Evolutionary conservation across 208 protist species (phyloP).

Genomic region (Tetramitus jugosus): DNA sequence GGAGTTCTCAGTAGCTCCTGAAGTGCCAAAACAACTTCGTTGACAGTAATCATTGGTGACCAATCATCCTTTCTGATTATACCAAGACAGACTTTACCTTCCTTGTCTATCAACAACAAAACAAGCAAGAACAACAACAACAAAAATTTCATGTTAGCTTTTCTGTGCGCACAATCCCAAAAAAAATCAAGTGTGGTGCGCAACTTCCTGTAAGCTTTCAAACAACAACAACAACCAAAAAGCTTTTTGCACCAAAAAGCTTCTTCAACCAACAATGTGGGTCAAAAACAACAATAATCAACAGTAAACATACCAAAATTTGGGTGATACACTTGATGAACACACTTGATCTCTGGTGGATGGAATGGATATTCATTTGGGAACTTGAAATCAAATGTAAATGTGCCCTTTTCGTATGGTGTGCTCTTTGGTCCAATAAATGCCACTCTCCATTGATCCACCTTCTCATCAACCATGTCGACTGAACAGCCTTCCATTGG

Average conservation of each 20-base stretch:
- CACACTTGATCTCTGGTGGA: not conserved
- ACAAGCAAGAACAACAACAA: too few species aligned
- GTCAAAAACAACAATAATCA: too few species aligned
- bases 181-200: too few species aligned
- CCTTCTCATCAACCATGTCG: not conserved
- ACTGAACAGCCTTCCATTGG: not conserved
- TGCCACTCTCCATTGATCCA: not conserved
- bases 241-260: too few species aligned
- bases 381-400: not conserved
- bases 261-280: too few species aligned
- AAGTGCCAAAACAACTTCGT: not conserved
- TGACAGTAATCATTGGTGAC: not conserved
- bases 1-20: not conserved
- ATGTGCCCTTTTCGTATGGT: conserved; percentile 15
- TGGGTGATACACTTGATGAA: not conserved
- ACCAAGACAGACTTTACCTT: conserved; percentile 7
- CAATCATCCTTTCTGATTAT: conserved; percentile 14
- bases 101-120: too few species aligned
- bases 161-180: too few species aligned
- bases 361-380: conserved; percentile 18
- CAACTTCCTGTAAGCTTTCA: too few species aligned
- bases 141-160: too few species aligned
- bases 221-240: too few species aligned
- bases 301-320: too few species aligned
- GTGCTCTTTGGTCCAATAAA: not conserved